Base-by-base conservation (phyloP, 148 eudicot genomes). In the Cornus controversa region DNA sequence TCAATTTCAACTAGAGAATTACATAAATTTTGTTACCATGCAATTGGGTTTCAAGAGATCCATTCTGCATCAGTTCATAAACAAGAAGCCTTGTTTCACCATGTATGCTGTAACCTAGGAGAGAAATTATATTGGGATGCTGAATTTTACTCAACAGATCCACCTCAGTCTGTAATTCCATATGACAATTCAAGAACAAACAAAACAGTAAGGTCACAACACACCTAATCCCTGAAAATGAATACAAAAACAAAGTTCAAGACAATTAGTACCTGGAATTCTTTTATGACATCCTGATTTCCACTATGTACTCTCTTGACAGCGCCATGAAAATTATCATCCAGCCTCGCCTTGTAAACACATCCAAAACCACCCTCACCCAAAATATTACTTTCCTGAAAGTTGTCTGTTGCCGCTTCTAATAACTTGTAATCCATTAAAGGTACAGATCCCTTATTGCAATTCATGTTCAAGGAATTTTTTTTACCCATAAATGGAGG, bases 331-430 rank as follows among this genome's bases (percentile, higher is more conserved):
- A 70, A 76, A 67, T 83, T 76, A 67, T 80, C 81, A 66, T 82
- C 90, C 69, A 90, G 84, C 64, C 70, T 75, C 47, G 88, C 94
- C 82, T 84, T 85, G 80, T 90, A 90, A 14, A 90, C 94, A 54
- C 88, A 71, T 36, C 94, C 94, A 36, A 90, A 90, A 71, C 91
- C 92, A 40, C 94, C 91, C 50, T 71, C 86, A 29, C 94, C 91
- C 66, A 90, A 54, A 9, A 88, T 78, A 70, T 82, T 87, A 74
- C 73, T 70, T 70, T 90, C 87, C 24, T 82, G 60, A 22, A 90
- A 90, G 79, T 76, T 79, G 27, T 57, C 78, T 0, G 94, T 90
- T 3, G 90, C 89, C 10, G 82, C 71, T 83, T 90, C 94, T 29
- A 90, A 78, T 54, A 83, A 50, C 74, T 89, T 87, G 68, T 90